Percentiles rank a stretch among this genome's conserved stretches.
Evolutionary conservation across 1,284 basidiomycete genomes (phyloP).

Genomic region (Austroboletus rostrupii): DNA sequence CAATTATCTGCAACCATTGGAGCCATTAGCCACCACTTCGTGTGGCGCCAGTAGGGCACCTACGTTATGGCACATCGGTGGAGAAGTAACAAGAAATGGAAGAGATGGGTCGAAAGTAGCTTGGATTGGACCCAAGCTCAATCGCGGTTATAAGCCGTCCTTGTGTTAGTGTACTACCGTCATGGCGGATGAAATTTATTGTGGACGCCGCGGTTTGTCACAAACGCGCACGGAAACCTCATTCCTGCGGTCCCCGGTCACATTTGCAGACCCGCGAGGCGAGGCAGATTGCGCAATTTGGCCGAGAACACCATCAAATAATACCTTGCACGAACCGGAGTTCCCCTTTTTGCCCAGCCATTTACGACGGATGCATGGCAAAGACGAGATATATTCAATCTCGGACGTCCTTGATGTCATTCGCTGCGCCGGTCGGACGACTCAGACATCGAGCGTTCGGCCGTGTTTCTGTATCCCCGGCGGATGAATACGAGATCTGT

Average conservation of each 20-base stretch:
- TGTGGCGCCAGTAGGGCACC: constrained; percentile 24
- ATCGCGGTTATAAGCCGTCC: constrained; percentile 20
- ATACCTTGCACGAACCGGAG: constrained; percentile 21
- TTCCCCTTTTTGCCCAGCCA: constrained; percentile 7
- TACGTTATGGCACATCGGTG: constrained; percentile 74
- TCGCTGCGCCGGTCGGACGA: neutral
- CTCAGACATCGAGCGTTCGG: constrained; percentile 4
- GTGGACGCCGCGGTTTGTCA: constrained; percentile 32
- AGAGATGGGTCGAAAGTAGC: constrained; percentile 17
- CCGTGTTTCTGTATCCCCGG: constrained; percentile 13
- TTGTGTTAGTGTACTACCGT: constrained; percentile 12
- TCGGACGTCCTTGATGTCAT: constrained; percentile 5
- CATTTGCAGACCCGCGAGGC: constrained; percentile 33
- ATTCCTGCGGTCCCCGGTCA: constrained; percentile 34
- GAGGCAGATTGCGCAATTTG: constrained; percentile 34
- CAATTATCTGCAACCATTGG: constrained; percentile 53
- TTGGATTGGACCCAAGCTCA: constrained; percentile 9
- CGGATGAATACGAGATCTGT: constrained; percentile 20
- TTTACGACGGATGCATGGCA: constrained; percentile 12
- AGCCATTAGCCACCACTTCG: constrained; percentile 4
- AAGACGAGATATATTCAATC: constrained; percentile 11
- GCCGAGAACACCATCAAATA: constrained; percentile 21
- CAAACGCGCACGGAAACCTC: constrained; percentile 36
- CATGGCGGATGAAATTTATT: constrained; percentile 27
- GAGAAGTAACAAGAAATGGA: constrained; percentile 4